A percentile compares a stretch with the other conserved stretches of the same genome.
These are phyloP conservation scores for Hirschioporus abietinus DNA, from an alignment of 768 basidiomycete genomes.

Conservation along the genomic window DNA sequence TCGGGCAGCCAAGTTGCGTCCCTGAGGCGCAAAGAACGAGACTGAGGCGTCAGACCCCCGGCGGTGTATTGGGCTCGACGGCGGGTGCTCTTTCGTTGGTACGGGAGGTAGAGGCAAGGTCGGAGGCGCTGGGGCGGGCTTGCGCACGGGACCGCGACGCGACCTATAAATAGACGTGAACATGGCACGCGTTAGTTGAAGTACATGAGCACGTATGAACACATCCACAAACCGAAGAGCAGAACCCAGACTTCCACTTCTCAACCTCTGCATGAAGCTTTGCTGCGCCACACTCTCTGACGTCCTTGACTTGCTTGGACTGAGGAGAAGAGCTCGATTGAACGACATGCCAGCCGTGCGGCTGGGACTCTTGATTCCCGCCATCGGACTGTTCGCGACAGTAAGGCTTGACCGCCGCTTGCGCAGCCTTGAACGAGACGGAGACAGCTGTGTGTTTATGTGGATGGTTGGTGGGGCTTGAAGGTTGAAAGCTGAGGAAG, in stretches of 20 bases:
- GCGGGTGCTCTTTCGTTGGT: not conserved
- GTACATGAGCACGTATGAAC: not conserved
- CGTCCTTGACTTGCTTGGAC: constrained; percentile 2
- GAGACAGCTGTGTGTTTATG: constrained; percentile 1
- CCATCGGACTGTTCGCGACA: constrained; percentile 46
- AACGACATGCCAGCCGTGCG: constrained; percentile 46
- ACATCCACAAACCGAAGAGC: constrained; percentile 24
- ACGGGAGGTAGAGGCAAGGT: not conserved
- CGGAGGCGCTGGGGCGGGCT: not conserved
- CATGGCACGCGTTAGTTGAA: not conserved
- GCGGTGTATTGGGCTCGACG: constrained; percentile 3
- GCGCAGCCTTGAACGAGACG: constrained; percentile 30
- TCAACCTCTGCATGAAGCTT: constrained; percentile 43
- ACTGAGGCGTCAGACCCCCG: not conserved
- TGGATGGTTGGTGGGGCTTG: not conserved
- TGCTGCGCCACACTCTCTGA: constrained; percentile 21
- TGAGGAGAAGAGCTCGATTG: constrained; percentile 43
- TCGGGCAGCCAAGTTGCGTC: not conserved
- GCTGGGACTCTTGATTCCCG: constrained; percentile 51
- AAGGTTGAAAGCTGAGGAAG: not conserved
- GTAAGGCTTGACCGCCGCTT: constrained; percentile 62
- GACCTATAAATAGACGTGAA: constrained; percentile 1
- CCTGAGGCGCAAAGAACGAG: not conserved
- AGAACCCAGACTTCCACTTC: constrained; percentile 48
- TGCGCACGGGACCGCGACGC: constrained; percentile 3